Base-by-base conservation (phyloP, 2,329 filamentous ascomycete species). In the Fusarium dlaminii region DNA sequence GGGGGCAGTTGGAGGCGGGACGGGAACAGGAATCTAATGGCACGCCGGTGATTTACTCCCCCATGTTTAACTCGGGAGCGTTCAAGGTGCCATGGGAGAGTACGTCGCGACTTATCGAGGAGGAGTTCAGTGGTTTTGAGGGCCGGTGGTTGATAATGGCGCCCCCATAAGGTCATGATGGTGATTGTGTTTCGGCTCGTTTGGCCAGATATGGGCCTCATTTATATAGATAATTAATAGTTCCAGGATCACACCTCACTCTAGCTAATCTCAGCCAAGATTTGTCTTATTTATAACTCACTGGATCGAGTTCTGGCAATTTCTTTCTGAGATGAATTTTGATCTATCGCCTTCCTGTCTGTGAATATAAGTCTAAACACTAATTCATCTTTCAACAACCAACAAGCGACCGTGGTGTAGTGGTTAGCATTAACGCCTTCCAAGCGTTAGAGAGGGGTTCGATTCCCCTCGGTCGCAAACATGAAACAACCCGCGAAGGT, bases 51-150 rank as follows among this genome's bases (percentile, higher is more conserved):
- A 39, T 77, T 5, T 77, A 77, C 20, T 77, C 75, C 0, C 73
- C 75, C 0, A 73, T 68, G 69, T 77, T 77, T 6, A 77, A 77
- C 34, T 76, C 73, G 3, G 73, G 75, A 1, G 66, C 73, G 1
- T 77, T 75, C 24, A 49, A 27, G 0, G 71, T 77, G 1, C 64
- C 75, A 4, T 77, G 75, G 75, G 66, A 49, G 4, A 49, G 56
- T 18, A 76, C 75, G 5, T 51, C 27, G 0, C 34, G 8, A 5
- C n/a, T 69, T n/a, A 76, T 77, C 36, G 71, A 72, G 32, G 58
- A 66, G 22, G 57, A 52, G 43, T 75, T 77, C 42, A 36, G 22
- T 8, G 60, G 55, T 6, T 77, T 67, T 62, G 51, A 52, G 8
- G 68, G 75, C 0, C 64, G 20, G 15, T 77, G 75, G 75, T 32